Evolutionary conservation across 2,329 filamentous ascomycete species (phyloP).

Genomic region (Triangularia setosa): DNA sequence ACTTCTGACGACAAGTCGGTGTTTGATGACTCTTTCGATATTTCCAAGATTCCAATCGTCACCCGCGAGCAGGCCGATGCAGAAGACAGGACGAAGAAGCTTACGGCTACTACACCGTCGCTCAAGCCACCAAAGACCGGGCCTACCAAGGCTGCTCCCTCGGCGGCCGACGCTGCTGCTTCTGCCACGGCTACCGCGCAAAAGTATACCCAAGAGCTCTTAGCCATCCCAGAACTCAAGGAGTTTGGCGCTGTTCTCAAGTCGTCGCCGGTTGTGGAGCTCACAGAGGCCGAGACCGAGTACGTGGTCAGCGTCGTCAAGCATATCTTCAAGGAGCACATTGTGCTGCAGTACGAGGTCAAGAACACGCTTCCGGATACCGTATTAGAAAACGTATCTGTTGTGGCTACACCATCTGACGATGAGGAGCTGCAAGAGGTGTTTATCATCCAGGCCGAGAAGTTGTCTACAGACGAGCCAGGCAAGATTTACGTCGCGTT

Average conservation of each 20-base stretch:
- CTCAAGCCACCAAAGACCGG: constrained; percentile 87
- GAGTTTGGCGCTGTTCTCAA: constrained; percentile 89
- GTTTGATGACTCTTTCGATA: constrained; percentile 83
- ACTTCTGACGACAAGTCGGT: constrained; percentile 84
- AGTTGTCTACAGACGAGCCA: constrained; percentile 77
- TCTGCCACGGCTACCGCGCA: constrained; percentile 77
- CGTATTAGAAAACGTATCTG: constrained; percentile 82
- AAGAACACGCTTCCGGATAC: constrained; percentile 95
- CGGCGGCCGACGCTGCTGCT: constrained; percentile 69
- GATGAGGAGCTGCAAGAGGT: constrained; percentile 85
- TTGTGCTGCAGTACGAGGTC: constrained; percentile 94
- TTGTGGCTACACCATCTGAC: constrained; percentile 74
- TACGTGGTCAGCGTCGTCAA: constrained; percentile 93
- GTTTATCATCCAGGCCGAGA: constrained; percentile 86
- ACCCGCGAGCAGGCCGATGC: constrained; percentile 94
- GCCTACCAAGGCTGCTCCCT: constrained; percentile 65
- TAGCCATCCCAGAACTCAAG: constrained; percentile 85
- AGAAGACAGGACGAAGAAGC: constrained; percentile 95
- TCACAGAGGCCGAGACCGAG: constrained; percentile 96
- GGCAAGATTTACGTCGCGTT: constrained; percentile 96
- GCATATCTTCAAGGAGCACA: constrained; percentile 95
- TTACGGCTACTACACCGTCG: constrained; percentile 85
- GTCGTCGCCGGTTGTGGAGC: constrained; percentile 78
- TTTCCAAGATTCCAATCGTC: constrained; percentile 85
- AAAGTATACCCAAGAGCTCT: constrained; percentile 82